Percentiles rank a stretch among this genome's conserved stretches.
Conservation (phyloP, 2,329 filamentous ascomycete genomes). For the Aspergillus pseudotamarii region DNA sequence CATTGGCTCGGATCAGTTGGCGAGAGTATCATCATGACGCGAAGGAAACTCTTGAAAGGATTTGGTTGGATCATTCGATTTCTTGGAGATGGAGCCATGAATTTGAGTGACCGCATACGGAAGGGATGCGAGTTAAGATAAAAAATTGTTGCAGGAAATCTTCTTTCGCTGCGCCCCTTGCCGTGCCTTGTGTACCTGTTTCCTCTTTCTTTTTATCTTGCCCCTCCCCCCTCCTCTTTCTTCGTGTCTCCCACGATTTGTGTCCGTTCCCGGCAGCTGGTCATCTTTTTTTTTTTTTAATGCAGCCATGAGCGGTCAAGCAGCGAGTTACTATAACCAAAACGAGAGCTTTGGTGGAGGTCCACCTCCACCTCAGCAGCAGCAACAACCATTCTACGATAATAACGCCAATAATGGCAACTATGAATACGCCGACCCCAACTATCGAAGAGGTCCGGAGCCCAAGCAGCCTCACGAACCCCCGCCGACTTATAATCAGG, state of each 20-base stretch:
- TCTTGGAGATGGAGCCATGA: background rate
- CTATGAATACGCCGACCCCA: slow-evolving; percentile 20
- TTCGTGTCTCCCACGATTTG: background rate
- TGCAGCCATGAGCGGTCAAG: slow-evolving; percentile 40
- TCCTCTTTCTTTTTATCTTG: background rate
- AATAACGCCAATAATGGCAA: slow-evolving; percentile 19
- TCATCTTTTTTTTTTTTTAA: background rate
- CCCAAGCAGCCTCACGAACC: slow-evolving; percentile 26
- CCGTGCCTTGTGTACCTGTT: slow-evolving; percentile 4
- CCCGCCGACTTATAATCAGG: slow-evolving; percentile 34
- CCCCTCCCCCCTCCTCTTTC: background rate
- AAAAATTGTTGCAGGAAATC: background rate
- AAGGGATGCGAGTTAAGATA: background rate
- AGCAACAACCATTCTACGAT: slow-evolving; percentile 21
- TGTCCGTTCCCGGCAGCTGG: background rate
- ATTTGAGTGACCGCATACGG: background rate
- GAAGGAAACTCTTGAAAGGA: background rate
- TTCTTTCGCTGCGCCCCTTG: background rate
- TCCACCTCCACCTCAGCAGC: slow-evolving; percentile 20
- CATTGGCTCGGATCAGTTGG: slow-evolving; percentile 4
- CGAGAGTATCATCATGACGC: slow-evolving; percentile 8
- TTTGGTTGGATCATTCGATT: background rate
- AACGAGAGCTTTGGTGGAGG: slow-evolving; percentile 27
- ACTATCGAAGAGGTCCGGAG: slow-evolving; percentile 18
- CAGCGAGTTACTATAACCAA: slow-evolving; percentile 40